phyloP scores from a whole-genome alignment of 192 early-diverging fungal species.

The Backusella parvicylindrica region DNA sequence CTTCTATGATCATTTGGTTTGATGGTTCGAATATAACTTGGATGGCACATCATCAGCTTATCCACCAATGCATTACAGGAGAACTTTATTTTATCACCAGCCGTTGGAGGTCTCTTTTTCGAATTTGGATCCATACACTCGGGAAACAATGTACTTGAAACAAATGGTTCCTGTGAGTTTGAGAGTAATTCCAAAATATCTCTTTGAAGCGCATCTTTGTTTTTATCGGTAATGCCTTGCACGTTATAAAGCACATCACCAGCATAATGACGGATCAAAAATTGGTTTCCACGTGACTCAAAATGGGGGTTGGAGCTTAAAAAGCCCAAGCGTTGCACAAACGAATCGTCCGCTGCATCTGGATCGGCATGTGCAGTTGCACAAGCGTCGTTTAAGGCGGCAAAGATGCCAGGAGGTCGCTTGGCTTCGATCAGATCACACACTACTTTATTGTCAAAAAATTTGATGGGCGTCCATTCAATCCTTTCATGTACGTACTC shows the following conservation, averaged over 20 bases:
- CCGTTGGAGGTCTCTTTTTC: conserved; percentile 92
- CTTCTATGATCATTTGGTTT: conserved; percentile 95
- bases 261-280: conserved; percentile 92
- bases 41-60: conserved; percentile 90
- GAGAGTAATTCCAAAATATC: conserved; percentile 87
- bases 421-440: conserved; percentile 97
- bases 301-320: conserved; percentile 72
- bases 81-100: conserved; percentile 91
- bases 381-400: conserved; percentile 94
- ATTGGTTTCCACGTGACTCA: conserved; percentile 62
- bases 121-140: conserved; percentile 80
- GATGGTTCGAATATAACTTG: conserved; percentile 92
- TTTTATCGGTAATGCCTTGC: conserved; percentile 95
- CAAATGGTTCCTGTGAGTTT: conserved; percentile 68
- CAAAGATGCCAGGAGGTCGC: conserved; percentile 87
- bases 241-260: conserved; percentile 91
- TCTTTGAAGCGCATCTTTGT: conserved; percentile 93
- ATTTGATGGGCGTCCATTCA: conserved; percentile 96
- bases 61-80: conserved; percentile 81
- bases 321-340: conserved; percentile 60
- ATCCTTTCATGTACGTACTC: conserved; percentile 95
- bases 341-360: conserved; percentile 68
- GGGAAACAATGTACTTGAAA: conserved; percentile 74
- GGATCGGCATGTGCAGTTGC: conserved; percentile 93
- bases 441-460: conserved; percentile 99